Evolutionary conservation across 345 rosid species (phyloP).

Genomic region (Lepidium didymum): DNA sequence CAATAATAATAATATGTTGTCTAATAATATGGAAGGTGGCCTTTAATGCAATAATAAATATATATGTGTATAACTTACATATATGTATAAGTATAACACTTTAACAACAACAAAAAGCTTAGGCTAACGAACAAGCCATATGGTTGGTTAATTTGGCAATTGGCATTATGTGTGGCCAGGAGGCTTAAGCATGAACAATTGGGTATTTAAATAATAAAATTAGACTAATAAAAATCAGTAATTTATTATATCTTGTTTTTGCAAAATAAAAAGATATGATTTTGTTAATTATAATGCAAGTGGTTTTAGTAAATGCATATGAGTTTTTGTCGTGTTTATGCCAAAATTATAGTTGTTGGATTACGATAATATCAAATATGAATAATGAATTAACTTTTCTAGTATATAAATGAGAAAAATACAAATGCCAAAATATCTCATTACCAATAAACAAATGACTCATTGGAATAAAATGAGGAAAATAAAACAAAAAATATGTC

Average conservation of each 20-base stretch:
- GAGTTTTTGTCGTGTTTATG: conserved; percentile 14
- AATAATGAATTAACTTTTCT: neutral
- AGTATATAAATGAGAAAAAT: neutral
- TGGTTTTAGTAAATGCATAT: conserved; percentile 26
- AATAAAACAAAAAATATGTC: neutral
- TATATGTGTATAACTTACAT: too few species aligned
- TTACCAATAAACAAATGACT: neutral
- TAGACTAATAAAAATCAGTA: conserved; percentile 1
- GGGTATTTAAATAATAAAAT: neutral
- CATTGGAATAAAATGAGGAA: neutral
- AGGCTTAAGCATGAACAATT: conserved; percentile 9
- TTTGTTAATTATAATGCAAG: conserved; percentile 23
- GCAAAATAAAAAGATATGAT: conserved; percentile 15
- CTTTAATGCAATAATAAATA: neutral
- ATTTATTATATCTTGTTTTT: neutral
- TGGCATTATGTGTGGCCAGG: conserved; percentile 12
- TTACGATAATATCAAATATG: conserved; percentile 20
- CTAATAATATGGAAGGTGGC: neutral
- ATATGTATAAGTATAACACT: neutral
- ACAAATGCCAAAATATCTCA: neutral
- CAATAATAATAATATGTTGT: too few species aligned
- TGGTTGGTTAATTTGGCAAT: conserved; percentile 1
- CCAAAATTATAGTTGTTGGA: conserved; percentile 26
- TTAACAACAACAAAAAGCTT: neutral
- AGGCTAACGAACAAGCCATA: conserved; percentile 12